Conservation (phyloP, 73 alveolate genomes). For the Tetrahymena elliotti region DNA sequence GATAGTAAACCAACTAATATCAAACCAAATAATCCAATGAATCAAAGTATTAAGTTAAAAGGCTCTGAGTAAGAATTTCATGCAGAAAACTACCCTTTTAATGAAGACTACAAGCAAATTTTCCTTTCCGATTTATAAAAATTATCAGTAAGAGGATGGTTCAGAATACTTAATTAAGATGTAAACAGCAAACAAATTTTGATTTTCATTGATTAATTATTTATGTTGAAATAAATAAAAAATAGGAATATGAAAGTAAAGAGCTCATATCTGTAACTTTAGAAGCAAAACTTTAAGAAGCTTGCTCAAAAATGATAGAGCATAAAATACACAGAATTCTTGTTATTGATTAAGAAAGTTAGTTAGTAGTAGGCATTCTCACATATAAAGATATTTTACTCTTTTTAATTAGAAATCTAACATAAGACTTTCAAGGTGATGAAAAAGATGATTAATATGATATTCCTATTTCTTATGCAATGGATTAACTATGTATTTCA, state of each 20-base stretch:
- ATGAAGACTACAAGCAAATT: neutral
- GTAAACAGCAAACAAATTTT: neutral
- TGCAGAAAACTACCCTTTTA: neutral
- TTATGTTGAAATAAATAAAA: neutral
- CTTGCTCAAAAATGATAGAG: neutral
- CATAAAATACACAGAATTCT: neutral
- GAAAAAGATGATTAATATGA: neutral
- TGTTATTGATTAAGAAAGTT: neutral
- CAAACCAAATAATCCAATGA: neutral
- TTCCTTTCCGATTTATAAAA: neutral
- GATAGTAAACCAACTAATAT: neutral
- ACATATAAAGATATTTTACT: neutral
- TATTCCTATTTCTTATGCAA: neutral
- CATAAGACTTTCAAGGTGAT: neutral
- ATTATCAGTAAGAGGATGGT: neutral
- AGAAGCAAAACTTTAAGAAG: neutral
- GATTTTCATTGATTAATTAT: neutral
- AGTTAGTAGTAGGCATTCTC: neutral
- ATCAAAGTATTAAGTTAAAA: neutral
- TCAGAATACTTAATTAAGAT: neutral
- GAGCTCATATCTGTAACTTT: neutral
- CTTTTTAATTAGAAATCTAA: neutral
- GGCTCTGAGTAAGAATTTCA: neutral
- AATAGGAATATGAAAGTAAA: neutral
- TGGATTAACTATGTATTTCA: neutral